Conservation (phyloP, 1,139 yeast species). For the Blastobotrys indianensis region DNA sequence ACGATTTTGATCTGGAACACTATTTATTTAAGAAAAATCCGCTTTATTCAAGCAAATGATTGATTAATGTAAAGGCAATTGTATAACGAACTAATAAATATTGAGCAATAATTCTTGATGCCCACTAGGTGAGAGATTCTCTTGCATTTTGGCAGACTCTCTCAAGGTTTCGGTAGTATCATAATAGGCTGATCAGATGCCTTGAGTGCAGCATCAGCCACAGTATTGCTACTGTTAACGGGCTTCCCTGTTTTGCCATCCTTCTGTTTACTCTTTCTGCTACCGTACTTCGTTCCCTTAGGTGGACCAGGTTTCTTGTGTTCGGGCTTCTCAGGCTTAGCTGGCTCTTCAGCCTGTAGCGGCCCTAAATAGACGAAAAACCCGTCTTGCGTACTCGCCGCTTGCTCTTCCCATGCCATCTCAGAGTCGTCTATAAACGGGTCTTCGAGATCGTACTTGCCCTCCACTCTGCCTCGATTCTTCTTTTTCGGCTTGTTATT, state of each 20-base stretch:
- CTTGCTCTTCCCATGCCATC: conserved; percentile 85
- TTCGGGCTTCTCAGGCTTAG: conserved; percentile 9
- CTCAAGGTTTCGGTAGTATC: no score
- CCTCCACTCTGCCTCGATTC: conserved; percentile 37
- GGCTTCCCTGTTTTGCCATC: background rate
- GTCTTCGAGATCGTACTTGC: conserved; percentile 87
- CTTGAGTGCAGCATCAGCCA: no score
- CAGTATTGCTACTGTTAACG: no score
- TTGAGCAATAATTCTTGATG: no score
- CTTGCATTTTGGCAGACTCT: no score
- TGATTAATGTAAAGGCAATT: no score
- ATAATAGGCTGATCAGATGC: no score
- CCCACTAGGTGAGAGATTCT: no score
- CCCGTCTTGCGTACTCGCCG: conserved; percentile 90
- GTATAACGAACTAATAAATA: no score
- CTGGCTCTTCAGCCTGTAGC: conserved; percentile 30
- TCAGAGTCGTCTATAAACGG: conserved; percentile 97
- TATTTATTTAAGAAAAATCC: no score
- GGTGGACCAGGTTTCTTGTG: conserved; percentile 8
- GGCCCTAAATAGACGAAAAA: conserved; percentile 97
- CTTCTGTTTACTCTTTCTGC: background rate
- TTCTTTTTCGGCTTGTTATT: conserved; percentile 34
- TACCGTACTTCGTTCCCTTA: background rate
- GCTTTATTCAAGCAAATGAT: no score
- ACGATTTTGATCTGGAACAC: no score